Evolutionary conservation across 1,139 yeast genomes (phyloP), one percentile per base, ranked within the genome.

Genomic region (Spencermartinsiella ligniputridi): DNA sequence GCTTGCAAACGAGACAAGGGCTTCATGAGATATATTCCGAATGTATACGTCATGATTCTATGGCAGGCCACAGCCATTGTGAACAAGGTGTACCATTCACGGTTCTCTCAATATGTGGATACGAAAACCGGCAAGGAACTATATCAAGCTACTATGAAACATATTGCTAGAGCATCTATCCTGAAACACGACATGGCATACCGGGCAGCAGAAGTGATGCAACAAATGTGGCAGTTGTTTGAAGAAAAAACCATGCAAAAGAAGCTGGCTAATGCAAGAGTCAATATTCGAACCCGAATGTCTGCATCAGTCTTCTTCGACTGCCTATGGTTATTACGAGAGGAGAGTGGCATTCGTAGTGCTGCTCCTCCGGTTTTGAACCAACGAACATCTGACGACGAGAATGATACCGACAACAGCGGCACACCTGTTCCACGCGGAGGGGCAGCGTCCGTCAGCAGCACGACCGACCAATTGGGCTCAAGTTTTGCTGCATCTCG

Each of bases 31-130:
- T 88, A 84, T 60, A 72, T 90, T 43, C 97, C 97, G 0, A 89
- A 87, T 42, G 89, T 85, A 3, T 83, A 83, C 62, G 79, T 86
- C 2, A 71, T 87, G 51, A 81, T 81, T 45, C 75, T 89, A 37
- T 89, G 97, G 96, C 97, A 90, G 64, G 85, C 96, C 1, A 81
- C 96, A 0, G 84, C 90, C 57, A 80, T 90, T 37, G 79, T 92
- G 29, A 85, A 86, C 46, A 83, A 86, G 56, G 70, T 92, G 35
- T 76, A 78, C 22, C 90, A 88, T 59, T 87, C 96, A 0, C 75
- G 86, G 1, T 70, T 87, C 57, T 76, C 81, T 32, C 70, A 73
- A 33, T 74, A 79, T 9, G 64, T 92, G 18, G 96, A 90, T 62
- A 67, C 79, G 33, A 79, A 77, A 1, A 72, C 81, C 0, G 97